A percentile compares a stretch with the other conserved stretches of the same genome.
phyloP scores from a whole-genome alignment of 345 rosid species.

The Mercurialis annua region DNA sequence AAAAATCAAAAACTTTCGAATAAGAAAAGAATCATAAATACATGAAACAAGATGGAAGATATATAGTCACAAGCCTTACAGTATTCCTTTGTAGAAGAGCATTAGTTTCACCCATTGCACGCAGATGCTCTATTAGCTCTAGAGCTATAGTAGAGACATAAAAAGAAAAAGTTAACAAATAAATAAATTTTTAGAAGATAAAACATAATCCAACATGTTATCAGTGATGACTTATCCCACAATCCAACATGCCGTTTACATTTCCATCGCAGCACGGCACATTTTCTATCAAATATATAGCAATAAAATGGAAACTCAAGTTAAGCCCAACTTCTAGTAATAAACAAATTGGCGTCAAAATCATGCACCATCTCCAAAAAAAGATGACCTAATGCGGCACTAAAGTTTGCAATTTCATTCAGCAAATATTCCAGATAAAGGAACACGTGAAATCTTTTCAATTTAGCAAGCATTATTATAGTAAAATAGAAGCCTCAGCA shows the following conservation, averaged over 20 bases:
- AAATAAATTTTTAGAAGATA: background rate
- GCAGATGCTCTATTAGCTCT: slow-evolving; percentile 93
- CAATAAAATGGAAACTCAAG: background rate
- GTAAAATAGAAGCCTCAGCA: background rate
- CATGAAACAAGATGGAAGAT: background rate
- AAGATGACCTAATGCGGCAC: too few relatives aligned
- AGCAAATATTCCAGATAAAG: background rate
- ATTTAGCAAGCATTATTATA: background rate
- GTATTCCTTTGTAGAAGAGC: slow-evolving; percentile 80
- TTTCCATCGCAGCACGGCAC: background rate
- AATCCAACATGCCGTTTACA: background rate
- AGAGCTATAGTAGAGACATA: slow-evolving; percentile 44
- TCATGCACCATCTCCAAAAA: background rate
- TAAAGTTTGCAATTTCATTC: background rate
- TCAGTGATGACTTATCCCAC: too few relatives aligned
- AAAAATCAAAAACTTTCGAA: slow-evolving; percentile 10
- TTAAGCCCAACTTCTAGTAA: background rate
- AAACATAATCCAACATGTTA: too few relatives aligned
- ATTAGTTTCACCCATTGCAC: slow-evolving; percentile 96
- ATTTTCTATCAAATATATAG: background rate
- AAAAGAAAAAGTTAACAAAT: background rate
- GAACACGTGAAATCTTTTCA: background rate
- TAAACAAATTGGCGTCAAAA: background rate
- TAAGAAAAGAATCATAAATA: background rate
- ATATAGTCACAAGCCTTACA: slow-evolving; percentile 31